Conservation (phyloP, 2,329 filamentous ascomycete species). For the Helicocarpus griseus region DNA sequence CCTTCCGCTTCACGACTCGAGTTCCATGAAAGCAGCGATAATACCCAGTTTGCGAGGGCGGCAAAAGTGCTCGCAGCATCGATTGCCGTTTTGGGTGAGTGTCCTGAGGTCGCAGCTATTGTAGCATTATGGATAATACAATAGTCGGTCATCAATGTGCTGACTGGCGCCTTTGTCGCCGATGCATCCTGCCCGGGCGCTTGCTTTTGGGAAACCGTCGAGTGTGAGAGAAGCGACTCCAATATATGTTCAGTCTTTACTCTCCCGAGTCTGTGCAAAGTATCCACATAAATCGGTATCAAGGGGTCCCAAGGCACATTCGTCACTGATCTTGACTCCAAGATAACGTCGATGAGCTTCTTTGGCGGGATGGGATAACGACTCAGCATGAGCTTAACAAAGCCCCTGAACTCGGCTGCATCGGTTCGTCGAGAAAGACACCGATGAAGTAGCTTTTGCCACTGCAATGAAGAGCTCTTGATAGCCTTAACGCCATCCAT, state of each 20-base stretch:
- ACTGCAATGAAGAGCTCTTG: slow-evolving; percentile 4
- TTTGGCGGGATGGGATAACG: slow-evolving; percentile 23
- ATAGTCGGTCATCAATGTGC: slow-evolving; percentile 34
- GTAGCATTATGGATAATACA: slow-evolving; percentile 33
- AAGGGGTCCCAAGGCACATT: slow-evolving; percentile 33
- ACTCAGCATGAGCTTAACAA: slow-evolving; percentile 25
- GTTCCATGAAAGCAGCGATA: slow-evolving; percentile 27
- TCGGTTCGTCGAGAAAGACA: slow-evolving; percentile 10
- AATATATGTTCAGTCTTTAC: slow-evolving; percentile 27
- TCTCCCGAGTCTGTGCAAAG: slow-evolving; percentile 24
- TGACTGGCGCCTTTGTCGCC: slow-evolving; percentile 6
- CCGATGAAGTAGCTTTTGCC: slow-evolving; percentile 9
- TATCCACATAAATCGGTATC: slow-evolving; percentile 32
- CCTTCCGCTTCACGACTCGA: slow-evolving; percentile 16
- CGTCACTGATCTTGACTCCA: slow-evolving; percentile 24
- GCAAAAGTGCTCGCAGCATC: slow-evolving; percentile 26
- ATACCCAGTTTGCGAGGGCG: slow-evolving; percentile 30
- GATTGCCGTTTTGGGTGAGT: slow-evolving; percentile 19
- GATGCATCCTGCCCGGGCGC: slow-evolving; percentile 7
- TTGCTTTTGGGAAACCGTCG: slow-evolving; percentile 21
- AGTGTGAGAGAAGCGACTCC: slow-evolving; percentile 24
- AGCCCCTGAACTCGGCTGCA: slow-evolving; percentile 26
- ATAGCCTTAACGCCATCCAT: background rate
- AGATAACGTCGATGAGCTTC: slow-evolving; percentile 26
- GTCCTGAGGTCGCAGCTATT: slow-evolving; percentile 28